Evolutionary conservation across 805 yeast species (phyloP).

Genomic region (Barnettozyma wickerhamii): DNA sequence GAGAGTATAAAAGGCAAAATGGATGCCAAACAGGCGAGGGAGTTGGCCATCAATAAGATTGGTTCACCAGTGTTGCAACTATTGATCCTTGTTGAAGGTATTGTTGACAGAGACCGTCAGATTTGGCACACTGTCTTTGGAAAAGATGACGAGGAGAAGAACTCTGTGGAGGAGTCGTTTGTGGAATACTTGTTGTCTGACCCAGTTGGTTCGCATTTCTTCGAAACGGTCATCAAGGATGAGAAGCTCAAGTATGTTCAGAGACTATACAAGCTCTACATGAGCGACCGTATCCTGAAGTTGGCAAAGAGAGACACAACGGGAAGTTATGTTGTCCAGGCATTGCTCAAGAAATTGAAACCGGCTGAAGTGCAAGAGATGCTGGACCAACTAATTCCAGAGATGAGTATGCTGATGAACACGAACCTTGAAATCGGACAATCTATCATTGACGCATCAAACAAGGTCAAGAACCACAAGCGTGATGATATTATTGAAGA

Average conservation of each 20-base stretch:
- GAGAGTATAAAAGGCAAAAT: constrained; percentile 32
- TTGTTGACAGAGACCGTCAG: constrained; percentile 67
- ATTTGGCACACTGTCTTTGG: constrained; percentile 64
- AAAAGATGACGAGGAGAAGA: constrained; percentile 43
- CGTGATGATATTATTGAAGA: constrained; percentile 54
- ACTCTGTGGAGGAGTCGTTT: constrained; percentile 67
- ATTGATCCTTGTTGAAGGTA: constrained; percentile 73
- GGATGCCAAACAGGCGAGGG: constrained; percentile 53
- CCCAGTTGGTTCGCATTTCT: constrained; percentile 90
- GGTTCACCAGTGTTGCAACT: constrained; percentile 88
- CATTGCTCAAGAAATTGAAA: constrained; percentile 60
- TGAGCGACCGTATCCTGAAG: constrained; percentile 68
- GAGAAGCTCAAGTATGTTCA: constrained; percentile 67
- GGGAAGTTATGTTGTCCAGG: constrained; percentile 76
- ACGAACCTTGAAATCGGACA: constrained; percentile 70
- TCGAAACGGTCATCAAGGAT: constrained; percentile 64
- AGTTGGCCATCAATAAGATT: constrained; percentile 68
- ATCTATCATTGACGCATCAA: constrained; percentile 62
- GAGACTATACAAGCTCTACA: constrained; percentile 64
- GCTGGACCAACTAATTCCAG: constrained; percentile 62
- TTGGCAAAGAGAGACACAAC: constrained; percentile 79
- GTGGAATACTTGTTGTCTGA: constrained; percentile 82
- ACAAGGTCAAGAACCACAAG: constrained; percentile 50
- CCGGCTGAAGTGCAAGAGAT: constrained; percentile 58
- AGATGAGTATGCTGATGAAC: constrained; percentile 54